phyloP scores from a whole-genome alignment of 2,329 filamentous ascomycete species.

The Diaporthe vexans region DNA sequence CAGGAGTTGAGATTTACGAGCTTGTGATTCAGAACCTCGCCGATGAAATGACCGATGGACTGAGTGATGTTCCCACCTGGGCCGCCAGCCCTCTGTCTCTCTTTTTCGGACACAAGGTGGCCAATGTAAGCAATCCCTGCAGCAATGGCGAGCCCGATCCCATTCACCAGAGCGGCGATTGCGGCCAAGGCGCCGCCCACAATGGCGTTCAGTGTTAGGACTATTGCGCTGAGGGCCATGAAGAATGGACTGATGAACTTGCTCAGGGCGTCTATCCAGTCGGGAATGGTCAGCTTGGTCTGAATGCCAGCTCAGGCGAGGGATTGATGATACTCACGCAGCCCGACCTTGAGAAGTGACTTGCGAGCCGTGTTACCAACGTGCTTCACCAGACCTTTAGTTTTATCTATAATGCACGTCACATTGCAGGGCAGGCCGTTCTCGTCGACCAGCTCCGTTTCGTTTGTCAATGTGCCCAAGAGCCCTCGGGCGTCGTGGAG shows the following conservation, averaged over 20 bases:
- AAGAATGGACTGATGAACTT: constrained; percentile 12
- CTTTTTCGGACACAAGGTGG: constrained; percentile 23
- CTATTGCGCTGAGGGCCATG: constrained; percentile 11
- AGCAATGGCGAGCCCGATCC: constrained; percentile 9
- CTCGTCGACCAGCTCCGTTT: constrained; percentile 2
- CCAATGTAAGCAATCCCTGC: constrained; percentile 32
- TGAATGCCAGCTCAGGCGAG: not conserved
- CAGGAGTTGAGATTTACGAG: not conserved
- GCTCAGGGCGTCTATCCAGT: not conserved
- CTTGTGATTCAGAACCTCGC: not conserved
- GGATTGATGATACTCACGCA: constrained; percentile 1
- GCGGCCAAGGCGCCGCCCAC: constrained; percentile 12
- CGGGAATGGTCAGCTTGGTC: not conserved
- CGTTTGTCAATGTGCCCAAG: not conserved
- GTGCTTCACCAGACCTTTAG: not conserved
- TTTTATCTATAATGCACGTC: not conserved
- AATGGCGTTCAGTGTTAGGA: not conserved
- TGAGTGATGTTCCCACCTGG: not conserved
- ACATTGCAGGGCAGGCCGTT: not conserved
- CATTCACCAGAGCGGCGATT: constrained; percentile 9
- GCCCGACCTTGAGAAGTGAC: constrained; percentile 18
- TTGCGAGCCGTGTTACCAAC: not conserved
- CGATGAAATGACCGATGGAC: not conserved
- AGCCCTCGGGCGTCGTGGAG: not conserved
- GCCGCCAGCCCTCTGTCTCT: constrained; percentile 6